Base-by-base conservation (phyloP, 495 filamentous ascomycete genomes). In the Parachaetomium inaequale region DNA sequence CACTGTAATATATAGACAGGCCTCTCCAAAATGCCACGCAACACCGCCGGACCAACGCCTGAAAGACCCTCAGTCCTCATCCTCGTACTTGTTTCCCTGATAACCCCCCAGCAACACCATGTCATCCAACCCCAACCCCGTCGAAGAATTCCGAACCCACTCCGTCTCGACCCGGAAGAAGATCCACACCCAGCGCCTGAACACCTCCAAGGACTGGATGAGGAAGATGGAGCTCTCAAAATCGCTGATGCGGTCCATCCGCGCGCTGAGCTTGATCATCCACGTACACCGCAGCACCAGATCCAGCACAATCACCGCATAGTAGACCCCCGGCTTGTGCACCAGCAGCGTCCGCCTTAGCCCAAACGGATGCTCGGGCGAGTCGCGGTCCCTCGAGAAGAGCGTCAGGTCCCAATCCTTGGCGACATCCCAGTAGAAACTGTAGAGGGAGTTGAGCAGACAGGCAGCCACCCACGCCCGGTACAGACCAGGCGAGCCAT, bases 351-450 rank as follows among this genome's bases (percentile, higher is more conserved):
- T 81, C 21, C 84, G 80, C 28, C 95, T 85, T 28, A 98, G 76
- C 3, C 91, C 94, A 63, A 82, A 96, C 1, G 91, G 85, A 64
- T 93, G 79, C 10, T 88, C 83, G 7, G 78, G 80, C 32, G 82
- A 77, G 55, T 75, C 76, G 25, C 78, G 71, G 7, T 64, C 62
- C 3, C 62, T 56, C 7, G 79, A 73, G 67, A 98, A 90, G n/a
- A 98, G 81, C 0, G 86, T 88, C 43, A 98, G 79, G 66, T 98
- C 94, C 94, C 94, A 98, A 79, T 98, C 94, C 77, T 90, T 92
- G 47, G 91, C 84, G 23, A 98, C 86, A 71, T 98, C 94, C 94
- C 94, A 98, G 80, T 93, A 98, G 81, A 97, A 97, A 36, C 90
- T 92, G 75, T 96, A 98, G 59, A 87, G 77, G 12, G 88, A 91